These are phyloP conservation scores for Metahyphopichia silvanorum DNA, from an alignment of 805 yeast species.

Conservation along the genomic window DNA sequence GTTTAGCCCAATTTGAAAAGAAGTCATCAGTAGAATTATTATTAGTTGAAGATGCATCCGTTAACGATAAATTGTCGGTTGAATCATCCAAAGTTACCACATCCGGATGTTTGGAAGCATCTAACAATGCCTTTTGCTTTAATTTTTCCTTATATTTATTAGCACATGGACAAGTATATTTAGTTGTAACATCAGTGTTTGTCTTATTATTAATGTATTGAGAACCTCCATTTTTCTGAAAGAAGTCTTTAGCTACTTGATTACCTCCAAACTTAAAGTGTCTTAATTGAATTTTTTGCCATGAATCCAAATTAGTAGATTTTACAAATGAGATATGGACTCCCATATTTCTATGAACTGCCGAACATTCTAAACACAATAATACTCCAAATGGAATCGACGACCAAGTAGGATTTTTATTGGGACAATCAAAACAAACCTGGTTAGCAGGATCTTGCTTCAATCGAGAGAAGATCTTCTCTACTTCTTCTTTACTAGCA, in stretches of 20 bases:
- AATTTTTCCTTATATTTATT: conserved; percentile 75
- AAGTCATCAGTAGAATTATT: conserved; percentile 72
- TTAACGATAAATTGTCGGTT: conserved; percentile 20
- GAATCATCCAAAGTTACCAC: conserved; percentile 61
- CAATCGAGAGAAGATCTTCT: conserved; percentile 59
- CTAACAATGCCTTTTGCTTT: conserved; percentile 62
- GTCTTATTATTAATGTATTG: conserved; percentile 50
- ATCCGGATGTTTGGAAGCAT: conserved; percentile 70
- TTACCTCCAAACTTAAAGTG: conserved; percentile 95
- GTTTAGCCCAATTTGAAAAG: conserved; percentile 88
- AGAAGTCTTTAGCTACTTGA: conserved; percentile 77
- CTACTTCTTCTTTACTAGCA: conserved; percentile 70
- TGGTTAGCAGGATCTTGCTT: conserved; percentile 71
- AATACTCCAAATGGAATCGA: conserved; percentile 94
- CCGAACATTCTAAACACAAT: conserved; percentile 90
- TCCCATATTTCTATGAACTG: conserved; percentile 93
- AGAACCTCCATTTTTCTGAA: conserved; percentile 82
- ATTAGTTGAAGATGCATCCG: conserved; percentile 31
- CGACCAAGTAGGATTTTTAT: conserved; percentile 97
- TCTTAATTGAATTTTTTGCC: conserved; percentile 89
- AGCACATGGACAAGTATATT: conserved; percentile 83
- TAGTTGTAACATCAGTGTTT: conserved; percentile 59
- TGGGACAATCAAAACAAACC: conserved; percentile 89
- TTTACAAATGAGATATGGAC: conserved; percentile 95
- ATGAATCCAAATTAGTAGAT: conserved; percentile 86